Base-by-base conservation (phyloP, 2,329 filamentous ascomycete species). In the Paecilomyces formosus region DNA sequence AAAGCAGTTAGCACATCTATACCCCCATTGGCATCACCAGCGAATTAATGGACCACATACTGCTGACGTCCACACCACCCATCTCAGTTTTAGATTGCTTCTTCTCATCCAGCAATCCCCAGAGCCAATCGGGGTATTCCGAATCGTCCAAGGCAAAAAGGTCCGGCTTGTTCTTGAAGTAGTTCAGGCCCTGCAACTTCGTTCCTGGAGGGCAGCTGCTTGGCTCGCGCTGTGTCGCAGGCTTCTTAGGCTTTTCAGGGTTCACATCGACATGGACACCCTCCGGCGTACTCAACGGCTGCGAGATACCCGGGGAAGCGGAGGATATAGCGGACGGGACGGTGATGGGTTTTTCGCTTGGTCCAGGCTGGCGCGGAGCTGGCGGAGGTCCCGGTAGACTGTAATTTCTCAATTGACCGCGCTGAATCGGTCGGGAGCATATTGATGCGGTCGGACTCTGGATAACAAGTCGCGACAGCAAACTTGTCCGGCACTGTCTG, bases 121-220 rank as follows among this genome's bases (percentile, higher is more conserved):
- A 80, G 56, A 80, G 61, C 78, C 78, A 80, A 13, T 78, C 73
- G 13, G 78, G 78, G 62, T 80, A 80, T 62, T 79, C 78, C 50
- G 71, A 68, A 61, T 80, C 78, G 57, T 79, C 77, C 65, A 73
- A 61, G 12, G 78, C 78, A 55, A 78, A 56, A 24, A 78, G 61
- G 39, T 77, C 74, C 6, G 76, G 72, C 60, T 78, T 76, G 64
- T 77, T 77, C 65, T 79, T 79, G 58, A 76, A 72, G 64, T 79
- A 79, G 59, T 77, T 78, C 52, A 80, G 67, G 12, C 76, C 76
- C 24, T 68, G 68, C 60, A 80, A 56, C 58, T 68, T 70, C 4
- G 72, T 74, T 11, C 78, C 78, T 6, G 73, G 72, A 0, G 68
- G 60, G 28, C 75, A 74, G 57, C 69, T 76, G 65, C 76, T 77